phyloP scores from a whole-genome alignment of 2,329 filamentous ascomycete genomes.

The Arthroderma sp. region DNA sequence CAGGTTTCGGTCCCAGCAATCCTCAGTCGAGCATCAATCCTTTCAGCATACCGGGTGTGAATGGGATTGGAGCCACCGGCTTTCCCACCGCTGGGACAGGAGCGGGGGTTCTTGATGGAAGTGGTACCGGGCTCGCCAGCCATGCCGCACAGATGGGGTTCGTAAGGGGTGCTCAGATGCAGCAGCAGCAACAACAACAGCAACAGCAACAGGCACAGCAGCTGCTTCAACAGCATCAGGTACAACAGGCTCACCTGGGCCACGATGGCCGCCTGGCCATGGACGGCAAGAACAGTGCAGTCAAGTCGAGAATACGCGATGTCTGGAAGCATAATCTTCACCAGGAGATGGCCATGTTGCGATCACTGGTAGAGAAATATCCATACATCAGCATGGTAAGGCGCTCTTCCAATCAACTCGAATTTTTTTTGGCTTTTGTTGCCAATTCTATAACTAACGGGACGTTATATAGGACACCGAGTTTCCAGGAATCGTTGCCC shows the following conservation, averaged over 20 bases:
- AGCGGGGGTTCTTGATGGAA: slow-evolving; percentile 35
- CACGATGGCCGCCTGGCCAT: slow-evolving; percentile 45
- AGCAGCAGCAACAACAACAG: slow-evolving; percentile 50
- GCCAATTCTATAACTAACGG: neutral
- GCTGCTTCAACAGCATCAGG: slow-evolving; percentile 44
- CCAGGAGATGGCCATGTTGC: slow-evolving; percentile 76
- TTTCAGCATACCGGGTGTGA: slow-evolving; percentile 44
- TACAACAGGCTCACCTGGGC: slow-evolving; percentile 34
- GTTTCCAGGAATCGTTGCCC: slow-evolving; percentile 92
- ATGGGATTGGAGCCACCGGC: slow-evolving; percentile 49
- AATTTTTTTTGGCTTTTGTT: slow-evolving; percentile 6
- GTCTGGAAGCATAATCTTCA: slow-evolving; percentile 90
- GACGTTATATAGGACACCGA: slow-evolving; percentile 69
- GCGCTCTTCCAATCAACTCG: too few relatives aligned
- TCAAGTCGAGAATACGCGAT: slow-evolving; percentile 75
- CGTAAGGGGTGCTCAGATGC: slow-evolving; percentile 57
- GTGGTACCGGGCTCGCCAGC: slow-evolving; percentile 62
- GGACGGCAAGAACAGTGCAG: slow-evolving; percentile 45
- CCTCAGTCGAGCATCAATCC: slow-evolving; percentile 57
- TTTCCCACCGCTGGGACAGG: slow-evolving; percentile 45
- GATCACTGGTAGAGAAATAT: slow-evolving; percentile 77
- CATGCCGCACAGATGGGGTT: slow-evolving; percentile 84
- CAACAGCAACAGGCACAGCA: slow-evolving; percentile 40
- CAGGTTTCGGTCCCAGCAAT: slow-evolving; percentile 52
- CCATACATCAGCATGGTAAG: slow-evolving; percentile 96